Evolutionary conservation across 352 stramenopile genomes (phyloP), one percentile per base, ranked within the genome.

Genomic region (Aphanomyces invadans): DNA sequence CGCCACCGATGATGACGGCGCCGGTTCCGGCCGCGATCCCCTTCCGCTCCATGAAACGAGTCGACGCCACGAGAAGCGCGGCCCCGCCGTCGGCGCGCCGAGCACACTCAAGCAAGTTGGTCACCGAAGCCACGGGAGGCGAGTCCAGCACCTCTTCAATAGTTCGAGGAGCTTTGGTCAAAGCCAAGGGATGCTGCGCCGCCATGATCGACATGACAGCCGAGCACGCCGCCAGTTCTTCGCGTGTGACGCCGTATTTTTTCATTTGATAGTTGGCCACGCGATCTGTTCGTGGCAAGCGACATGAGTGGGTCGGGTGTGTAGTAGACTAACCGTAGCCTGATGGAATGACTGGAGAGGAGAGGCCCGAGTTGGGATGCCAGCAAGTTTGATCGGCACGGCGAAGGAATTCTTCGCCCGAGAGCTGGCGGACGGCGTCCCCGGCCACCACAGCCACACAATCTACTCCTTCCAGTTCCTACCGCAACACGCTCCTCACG

Each of bases 241-340:
- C 73, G 44, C 74, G 63, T 10, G 70, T 79, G 23, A 79, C 64
- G 21, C 70, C 70, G 26, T 60, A 77, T 4, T 23, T 59, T 17
- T 74, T 31, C 46, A 79, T 77, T 62, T 80, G 73, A 57, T 73
- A 79, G 12, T 74, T n/a, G 17, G 74, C 76, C 29, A 77, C 54
- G 17, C 70, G 62, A 63, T 73, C 69, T 65, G 57, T 10, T 10
- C 4, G 42, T 28, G 19, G 19, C 15, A 52, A 25, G 12, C 9
- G 23, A 23, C 23, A 25, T 39, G 4, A 32, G 25, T 29, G 7
- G 7, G 36, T 15, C 7, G 36, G 25, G 10, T 1, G 5, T 65
- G n/a, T 33, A 59, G 46, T 33, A 29, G 32, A 2, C 21, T 42
- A 76, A 80, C 45, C 74, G 68, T 60, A 77, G 33, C 28, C 68